These are phyloP conservation scores for Lathyrus tuberosus DNA, from an alignment of 306 rosid species.

Conservation along the genomic window DNA sequence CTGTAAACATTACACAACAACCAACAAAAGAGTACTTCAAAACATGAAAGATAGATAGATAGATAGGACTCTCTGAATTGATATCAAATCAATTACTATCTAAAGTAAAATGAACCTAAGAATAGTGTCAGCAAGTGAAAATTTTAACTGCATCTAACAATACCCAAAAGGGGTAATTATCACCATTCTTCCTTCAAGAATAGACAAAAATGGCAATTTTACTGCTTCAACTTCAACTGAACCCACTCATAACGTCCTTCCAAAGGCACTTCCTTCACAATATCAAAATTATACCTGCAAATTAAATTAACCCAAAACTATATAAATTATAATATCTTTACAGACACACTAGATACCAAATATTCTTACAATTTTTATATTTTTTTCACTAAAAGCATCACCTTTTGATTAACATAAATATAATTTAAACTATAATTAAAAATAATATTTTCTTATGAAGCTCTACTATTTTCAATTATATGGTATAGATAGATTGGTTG, in stretches of 20 bases:
- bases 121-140: conserved; percentile 39
- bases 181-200: conserved; percentile 10
- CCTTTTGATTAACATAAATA: too few species aligned
- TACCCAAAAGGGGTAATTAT: not conserved
- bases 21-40: conserved; percentile 31
- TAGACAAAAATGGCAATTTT: not conserved
- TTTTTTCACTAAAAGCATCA: too few species aligned
- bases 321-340: too few species aligned
- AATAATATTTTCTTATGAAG: too few species aligned
- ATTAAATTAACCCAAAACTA: not conserved
- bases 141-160: conserved; percentile 3
- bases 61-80: conserved; percentile 8
- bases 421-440: too few species aligned
- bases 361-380: too few species aligned
- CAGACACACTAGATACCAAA: too few species aligned
- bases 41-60: conserved; percentile 6
- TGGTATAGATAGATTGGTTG: too few species aligned
- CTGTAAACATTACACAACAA: conserved; percentile 45
- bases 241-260: conserved; percentile 91
- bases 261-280: conserved; percentile 68
- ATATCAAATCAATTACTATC: conserved; percentile 37
- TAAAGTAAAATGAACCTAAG: conserved; percentile 37
- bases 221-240: conserved; percentile 67
- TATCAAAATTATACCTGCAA: conserved; percentile 80
- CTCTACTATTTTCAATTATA: too few species aligned